Evolutionary conservation across 2,329 filamentous ascomycete genomes (phyloP).

Genomic region (Talaromyces funiculosus): DNA sequence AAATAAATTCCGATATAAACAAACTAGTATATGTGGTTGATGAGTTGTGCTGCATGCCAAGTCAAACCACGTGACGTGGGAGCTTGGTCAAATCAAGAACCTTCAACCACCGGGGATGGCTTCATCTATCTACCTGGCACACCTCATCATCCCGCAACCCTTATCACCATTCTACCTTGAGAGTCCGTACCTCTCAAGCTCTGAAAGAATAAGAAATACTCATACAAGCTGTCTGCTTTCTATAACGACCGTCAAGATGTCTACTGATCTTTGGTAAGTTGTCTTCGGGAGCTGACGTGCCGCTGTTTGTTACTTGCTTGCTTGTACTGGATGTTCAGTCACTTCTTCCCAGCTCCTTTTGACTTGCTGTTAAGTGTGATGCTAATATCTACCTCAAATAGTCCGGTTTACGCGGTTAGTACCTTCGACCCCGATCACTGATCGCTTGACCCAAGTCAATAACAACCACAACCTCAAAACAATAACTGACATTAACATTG

Average conservation of each 20-base stretch:
- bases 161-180: slow-evolving; percentile 5
- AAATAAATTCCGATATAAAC: neutral
- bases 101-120: slow-evolving; percentile 1
- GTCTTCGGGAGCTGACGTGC: slow-evolving; percentile 22
- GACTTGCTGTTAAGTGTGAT: neutral
- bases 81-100: slow-evolving; percentile 16
- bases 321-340: neutral
- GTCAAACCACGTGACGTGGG: slow-evolving; percentile 26
- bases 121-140: slow-evolving; percentile 3
- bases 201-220: neutral
- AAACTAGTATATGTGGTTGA: neutral
- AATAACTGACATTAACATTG: slow-evolving; percentile 21
- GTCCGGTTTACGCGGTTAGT: slow-evolving; percentile 99
- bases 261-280: slow-evolving; percentile 76
- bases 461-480: neutral
- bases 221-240: slow-evolving; percentile 12
- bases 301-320: neutral
- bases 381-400: slow-evolving; percentile 37
- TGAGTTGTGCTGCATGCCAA: slow-evolving; percentile 13
- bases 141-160: neutral
- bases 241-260: slow-evolving; percentile 54
- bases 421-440: neutral
- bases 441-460: neutral
- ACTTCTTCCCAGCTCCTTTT: no score
- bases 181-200: slow-evolving; percentile 7